Conservation (phyloP, 2,329 filamentous ascomycete species). For the Dendrostoma leiphaemia region DNA sequence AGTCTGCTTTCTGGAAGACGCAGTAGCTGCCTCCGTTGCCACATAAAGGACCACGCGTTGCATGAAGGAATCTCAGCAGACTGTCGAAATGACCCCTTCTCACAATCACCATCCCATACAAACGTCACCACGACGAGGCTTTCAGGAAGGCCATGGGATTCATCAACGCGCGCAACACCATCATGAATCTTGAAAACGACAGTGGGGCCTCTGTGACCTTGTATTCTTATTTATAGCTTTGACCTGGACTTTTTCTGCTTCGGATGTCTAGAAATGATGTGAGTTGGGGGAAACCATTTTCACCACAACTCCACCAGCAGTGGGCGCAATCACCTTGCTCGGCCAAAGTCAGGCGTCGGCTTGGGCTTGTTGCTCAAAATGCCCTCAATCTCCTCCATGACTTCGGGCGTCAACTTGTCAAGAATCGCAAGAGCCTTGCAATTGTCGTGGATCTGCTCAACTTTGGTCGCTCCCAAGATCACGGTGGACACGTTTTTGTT, state of each 20-base stretch:
- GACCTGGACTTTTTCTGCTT: conserved; percentile 1
- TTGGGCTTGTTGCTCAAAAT: conserved; percentile 30
- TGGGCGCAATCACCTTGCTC: conserved; percentile 20
- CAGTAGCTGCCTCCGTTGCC: no score
- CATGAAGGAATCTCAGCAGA: no score
- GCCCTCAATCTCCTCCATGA: conserved; percentile 57
- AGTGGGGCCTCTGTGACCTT: no score
- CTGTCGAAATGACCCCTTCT: no score
- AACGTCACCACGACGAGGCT: no score
- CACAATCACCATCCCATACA: no score
- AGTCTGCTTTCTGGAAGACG: no score
- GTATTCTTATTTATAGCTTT: conserved; percentile 11
- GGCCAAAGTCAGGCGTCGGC: conserved; percentile 20
- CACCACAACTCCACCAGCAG: neutral
- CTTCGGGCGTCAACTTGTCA: conserved; percentile 56
- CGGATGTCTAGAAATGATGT: conserved; percentile 10
- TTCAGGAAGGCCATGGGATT: no score
- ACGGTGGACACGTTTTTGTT: conserved; percentile 61
- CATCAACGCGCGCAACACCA: no score
- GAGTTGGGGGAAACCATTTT: neutral
- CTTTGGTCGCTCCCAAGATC: conserved; percentile 58
- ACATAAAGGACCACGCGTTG: no score
- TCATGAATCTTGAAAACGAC: no score
- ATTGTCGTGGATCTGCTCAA: conserved; percentile 61
- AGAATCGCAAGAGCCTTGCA: conserved; percentile 49